Conservation (phyloP, 352 stramenopile species). For the Globisporangium irregulare region DNA sequence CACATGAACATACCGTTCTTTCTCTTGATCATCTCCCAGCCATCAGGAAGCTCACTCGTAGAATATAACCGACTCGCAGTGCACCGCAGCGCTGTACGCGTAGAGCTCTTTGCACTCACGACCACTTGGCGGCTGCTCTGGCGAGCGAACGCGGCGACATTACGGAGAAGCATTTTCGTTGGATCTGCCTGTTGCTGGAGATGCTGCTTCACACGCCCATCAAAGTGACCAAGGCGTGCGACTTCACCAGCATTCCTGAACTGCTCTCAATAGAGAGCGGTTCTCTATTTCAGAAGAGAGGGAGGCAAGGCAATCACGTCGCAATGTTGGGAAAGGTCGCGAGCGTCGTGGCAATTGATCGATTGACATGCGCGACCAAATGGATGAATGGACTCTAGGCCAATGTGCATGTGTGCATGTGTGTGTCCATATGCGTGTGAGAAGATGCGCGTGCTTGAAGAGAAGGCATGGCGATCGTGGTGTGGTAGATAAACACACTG, state of each 20-base stretch:
- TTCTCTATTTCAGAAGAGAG: neutral
- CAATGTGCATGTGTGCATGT: neutral
- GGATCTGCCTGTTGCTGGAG: neutral
- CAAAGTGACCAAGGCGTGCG: neutral
- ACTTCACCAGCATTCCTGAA: conserved; percentile 1
- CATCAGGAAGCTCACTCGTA: conserved; percentile 30
- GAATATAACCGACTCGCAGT: neutral
- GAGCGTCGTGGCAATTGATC: neutral
- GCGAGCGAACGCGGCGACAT: conserved; percentile 3
- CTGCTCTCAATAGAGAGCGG: neutral
- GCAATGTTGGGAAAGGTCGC: neutral
- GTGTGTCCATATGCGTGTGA: neutral
- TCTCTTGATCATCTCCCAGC: conserved; percentile 59
- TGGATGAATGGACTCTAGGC: neutral
- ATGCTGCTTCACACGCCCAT: neutral
- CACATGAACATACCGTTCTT: conserved; percentile 39
- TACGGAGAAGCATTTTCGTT: conserved; percentile 5
- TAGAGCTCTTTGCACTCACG: neutral
- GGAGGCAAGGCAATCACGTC: neutral
- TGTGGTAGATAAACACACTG: neutral
- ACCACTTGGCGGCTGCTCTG: neutral
- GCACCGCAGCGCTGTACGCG: neutral
- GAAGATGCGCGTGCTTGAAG: neutral
- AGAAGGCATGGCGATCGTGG: neutral
- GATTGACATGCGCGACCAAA: conserved; percentile 12